Base-by-base conservation (phyloP, 2,329 filamentous ascomycete genomes). In the Arthrinium phaeospermum region DNA sequence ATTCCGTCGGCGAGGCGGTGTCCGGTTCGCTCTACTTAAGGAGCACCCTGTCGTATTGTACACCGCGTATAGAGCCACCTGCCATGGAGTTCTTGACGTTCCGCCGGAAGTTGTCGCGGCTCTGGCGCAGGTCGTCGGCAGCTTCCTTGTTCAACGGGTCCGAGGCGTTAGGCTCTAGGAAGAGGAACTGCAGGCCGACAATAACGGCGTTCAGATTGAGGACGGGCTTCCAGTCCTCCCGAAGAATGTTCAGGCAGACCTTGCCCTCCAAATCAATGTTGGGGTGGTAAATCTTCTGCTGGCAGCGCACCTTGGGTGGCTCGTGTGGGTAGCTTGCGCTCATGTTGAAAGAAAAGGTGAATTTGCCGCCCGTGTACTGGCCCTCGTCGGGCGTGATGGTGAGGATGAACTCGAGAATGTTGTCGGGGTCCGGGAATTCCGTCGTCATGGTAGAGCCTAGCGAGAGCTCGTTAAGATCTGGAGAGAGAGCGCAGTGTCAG, bases 81-180 rank as follows among this genome's bases (percentile, higher is more conserved):
- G 86, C 87, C 94, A 99, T 98, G 8, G 94, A 89, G 30, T 88
- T 88, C 78, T 93, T 90, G 51, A 98, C 96, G 80, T 98, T 98
- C 74, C 94, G 88, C 87, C 95, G 96, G 85, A 99, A 99, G 44
- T 88, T 90, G 71, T 98, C 96, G 49, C 95, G 87, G 82, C 96
- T 97, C 68, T 88, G 87, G 78, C 96, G 91, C 77, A 99, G 86
- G 80, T 98, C 96, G 74, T 98, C 95, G 4, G 96, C 96, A 0
- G 96, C 96, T 79, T 98, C 96, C 86, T 99, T 98, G 84, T 99
- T 99, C 74, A 99, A 86, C n/a, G 96, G 96, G 80, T 99, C 96
- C 68, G 93, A 95, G 13, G 96, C 95, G 80, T 99, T 99, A 24
- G 96, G 96, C 82, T 99, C 96, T 74, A 98, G 91, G 88, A 99